Percentiles rank a stretch among this genome's conserved stretches.
phyloP scores from a whole-genome alignment of 106 monocot species.

The Platanthera zijinensis region DNA sequence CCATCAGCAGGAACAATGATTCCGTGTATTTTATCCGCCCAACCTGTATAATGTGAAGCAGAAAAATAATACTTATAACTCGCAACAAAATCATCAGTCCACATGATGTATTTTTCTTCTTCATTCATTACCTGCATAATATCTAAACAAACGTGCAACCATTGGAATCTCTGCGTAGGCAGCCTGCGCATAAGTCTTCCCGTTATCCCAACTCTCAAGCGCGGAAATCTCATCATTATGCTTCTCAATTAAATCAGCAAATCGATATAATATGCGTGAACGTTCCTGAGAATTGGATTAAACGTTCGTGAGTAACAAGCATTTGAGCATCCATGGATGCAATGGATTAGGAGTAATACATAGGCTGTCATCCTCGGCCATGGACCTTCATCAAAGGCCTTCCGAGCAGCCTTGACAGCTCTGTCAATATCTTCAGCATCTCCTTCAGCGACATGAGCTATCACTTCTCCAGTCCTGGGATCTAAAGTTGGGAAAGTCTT shows the following conservation, averaged over 20 bases:
- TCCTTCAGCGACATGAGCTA: constrained; percentile 91
- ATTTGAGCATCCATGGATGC: neutral
- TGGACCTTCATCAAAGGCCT: constrained; percentile 96
- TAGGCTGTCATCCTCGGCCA: constrained; percentile 93
- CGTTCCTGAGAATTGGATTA: constrained; percentile 47
- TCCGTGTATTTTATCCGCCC: constrained; percentile 95
- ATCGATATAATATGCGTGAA: constrained; percentile 46
- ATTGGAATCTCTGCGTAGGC: constrained; percentile 61
- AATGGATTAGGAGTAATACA: constrained; percentile 26
- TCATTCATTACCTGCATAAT: constrained; percentile 68
- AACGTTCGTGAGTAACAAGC: neutral
- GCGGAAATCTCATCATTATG: constrained; percentile 87
- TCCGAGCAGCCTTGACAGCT: constrained; percentile 85
- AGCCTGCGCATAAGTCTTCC: constrained; percentile 80
- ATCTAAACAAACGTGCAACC: constrained; percentile 66
- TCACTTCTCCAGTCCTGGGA: constrained; percentile 88
- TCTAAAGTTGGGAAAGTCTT: constrained; percentile 91
- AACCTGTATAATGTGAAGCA: constrained; percentile 42
- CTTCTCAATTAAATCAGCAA: constrained; percentile 82
- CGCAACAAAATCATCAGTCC: neutral
- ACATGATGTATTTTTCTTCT: neutral
- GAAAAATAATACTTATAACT: neutral
- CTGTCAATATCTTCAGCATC: constrained; percentile 71
- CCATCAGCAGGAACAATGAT: constrained; percentile 82
- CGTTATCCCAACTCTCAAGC: constrained; percentile 91